Evolutionary conservation across 306 rosid species (phyloP).

Genomic region (Cucurbita ficifolia): DNA sequence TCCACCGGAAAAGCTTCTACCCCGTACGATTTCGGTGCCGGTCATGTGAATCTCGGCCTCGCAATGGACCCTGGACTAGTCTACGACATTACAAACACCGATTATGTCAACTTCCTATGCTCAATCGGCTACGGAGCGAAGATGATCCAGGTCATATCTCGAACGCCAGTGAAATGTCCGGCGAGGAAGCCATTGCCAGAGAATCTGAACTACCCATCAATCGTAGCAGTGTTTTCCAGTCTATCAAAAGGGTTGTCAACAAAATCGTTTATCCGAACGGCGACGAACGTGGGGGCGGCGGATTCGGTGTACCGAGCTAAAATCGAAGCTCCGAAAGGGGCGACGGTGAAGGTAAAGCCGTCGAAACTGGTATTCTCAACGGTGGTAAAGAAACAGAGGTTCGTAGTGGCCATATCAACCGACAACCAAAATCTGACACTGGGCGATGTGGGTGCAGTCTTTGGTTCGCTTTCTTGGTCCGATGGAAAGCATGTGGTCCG

Average conservation of each 20-base stretch:
- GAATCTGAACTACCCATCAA: constrained; percentile 70
- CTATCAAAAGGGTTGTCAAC: constrained; percentile 18
- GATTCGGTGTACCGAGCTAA: constrained; percentile 36
- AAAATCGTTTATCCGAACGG: constrained; percentile 47
- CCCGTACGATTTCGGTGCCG: constrained; percentile 67
- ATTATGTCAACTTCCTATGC: constrained; percentile 55
- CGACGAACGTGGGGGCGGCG: constrained; percentile 51
- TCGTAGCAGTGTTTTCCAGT: constrained; percentile 37
- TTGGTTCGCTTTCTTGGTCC: constrained; percentile 68
- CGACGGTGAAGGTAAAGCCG: constrained; percentile 58
- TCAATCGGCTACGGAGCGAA: constrained; percentile 41
- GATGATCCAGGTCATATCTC: constrained; percentile 61
- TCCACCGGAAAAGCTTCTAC: constrained; percentile 51
- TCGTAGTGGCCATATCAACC: constrained; percentile 37
- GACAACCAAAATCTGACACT: constrained; percentile 27
- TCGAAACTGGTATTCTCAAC: constrained; percentile 38
- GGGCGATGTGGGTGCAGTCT: constrained; percentile 57
- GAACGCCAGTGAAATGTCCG: constrained; percentile 36
- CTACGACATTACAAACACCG: constrained; percentile 42
- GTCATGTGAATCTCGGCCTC: constrained; percentile 48
- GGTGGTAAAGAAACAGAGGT: constrained; percentile 49
- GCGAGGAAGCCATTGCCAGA: constrained; percentile 38
- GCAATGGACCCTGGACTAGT: constrained; percentile 86
- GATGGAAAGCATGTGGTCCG: constrained; percentile 80
- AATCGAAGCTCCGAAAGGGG: constrained; percentile 46